Evolutionary conservation across 1,284 basidiomycete species (phyloP).

Genomic region (Marasmius tenuissimus): DNA sequence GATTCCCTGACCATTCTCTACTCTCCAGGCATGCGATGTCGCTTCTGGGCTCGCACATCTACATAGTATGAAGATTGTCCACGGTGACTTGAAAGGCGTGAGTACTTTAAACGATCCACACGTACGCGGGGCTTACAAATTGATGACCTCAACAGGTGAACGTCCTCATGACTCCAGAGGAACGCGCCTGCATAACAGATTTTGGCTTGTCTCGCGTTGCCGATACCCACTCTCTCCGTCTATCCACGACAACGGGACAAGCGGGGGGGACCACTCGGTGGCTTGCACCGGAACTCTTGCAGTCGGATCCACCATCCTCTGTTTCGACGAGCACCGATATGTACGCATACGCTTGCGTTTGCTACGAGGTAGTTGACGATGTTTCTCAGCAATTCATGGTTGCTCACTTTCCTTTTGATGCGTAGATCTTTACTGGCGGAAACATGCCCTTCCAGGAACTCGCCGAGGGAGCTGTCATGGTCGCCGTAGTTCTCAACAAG

Average conservation of each 20-base stretch:
- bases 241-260: not conserved
- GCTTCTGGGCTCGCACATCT: constrained; percentile 32
- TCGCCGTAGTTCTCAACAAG: not conserved
- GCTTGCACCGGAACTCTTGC: constrained; percentile 24
- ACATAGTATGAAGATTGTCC: constrained; percentile 31
- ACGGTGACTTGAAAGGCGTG: constrained; percentile 36
- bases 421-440: not conserved
- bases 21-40: constrained; percentile 24
- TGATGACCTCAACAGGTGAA: constrained; percentile 24
- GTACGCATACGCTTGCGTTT: not conserved
- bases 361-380: not conserved
- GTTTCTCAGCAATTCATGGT: not conserved
- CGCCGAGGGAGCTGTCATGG: not conserved
- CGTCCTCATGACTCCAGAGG: not conserved
- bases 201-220: constrained; percentile 31
- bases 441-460: not conserved
- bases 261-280: constrained; percentile 20
- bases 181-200: constrained; percentile 31
- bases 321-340: not conserved
- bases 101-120: constrained; percentile 20
- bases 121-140: not conserved
- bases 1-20: not conserved
- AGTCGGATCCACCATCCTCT: not conserved
- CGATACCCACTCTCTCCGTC: constrained; percentile 6
- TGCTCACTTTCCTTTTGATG: not conserved